These are phyloP conservation scores for Vigna angularis DNA, from an alignment of 306 rosid species.

Conservation along the genomic window DNA sequence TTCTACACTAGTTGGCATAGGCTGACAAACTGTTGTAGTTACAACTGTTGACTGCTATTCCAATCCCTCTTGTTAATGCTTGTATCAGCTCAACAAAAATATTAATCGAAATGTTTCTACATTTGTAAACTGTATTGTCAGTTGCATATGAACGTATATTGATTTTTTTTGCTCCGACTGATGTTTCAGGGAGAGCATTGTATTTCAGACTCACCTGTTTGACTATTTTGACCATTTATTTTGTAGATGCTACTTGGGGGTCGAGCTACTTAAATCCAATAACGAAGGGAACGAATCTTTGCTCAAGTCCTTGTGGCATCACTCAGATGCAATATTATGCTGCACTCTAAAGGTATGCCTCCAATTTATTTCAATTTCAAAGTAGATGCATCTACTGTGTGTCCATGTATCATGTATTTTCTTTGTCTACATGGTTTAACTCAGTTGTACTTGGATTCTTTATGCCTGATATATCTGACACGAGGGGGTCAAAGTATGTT, in stretches of 20 bases:
- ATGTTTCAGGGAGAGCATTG: neutral
- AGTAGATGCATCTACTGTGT: too few relatives aligned
- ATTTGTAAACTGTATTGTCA: neutral
- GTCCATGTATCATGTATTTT: neutral
- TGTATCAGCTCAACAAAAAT: neutral
- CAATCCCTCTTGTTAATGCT: neutral
- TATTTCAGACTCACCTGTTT: slow-evolving; percentile 4
- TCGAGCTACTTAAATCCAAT: slow-evolving; percentile 77
- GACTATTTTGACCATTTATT: slow-evolving; percentile 32
- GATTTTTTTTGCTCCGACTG: neutral
- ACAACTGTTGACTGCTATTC: neutral
- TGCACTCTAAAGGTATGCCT: slow-evolving; percentile 85
- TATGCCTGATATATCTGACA: neutral
- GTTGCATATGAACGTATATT: neutral
- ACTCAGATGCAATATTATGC: slow-evolving; percentile 92
- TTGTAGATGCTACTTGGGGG: slow-evolving; percentile 86
- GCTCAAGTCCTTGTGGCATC: slow-evolving; percentile 94
- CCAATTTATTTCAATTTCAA: slow-evolving; percentile 5
- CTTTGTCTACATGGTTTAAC: neutral
- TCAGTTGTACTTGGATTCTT: neutral
- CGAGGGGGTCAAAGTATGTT: slow-evolving; percentile 5
- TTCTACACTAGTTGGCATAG: neutral
- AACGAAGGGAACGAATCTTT: slow-evolving; percentile 77
- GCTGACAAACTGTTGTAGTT: neutral
- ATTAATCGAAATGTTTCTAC: slow-evolving; percentile 24